A percentile compares a stretch with the other conserved stretches of the same genome.
These are phyloP conservation scores for Colletotrichum truncatum DNA, from an alignment of 2,329 filamentous ascomycete genomes.

Conservation along the genomic window DNA sequence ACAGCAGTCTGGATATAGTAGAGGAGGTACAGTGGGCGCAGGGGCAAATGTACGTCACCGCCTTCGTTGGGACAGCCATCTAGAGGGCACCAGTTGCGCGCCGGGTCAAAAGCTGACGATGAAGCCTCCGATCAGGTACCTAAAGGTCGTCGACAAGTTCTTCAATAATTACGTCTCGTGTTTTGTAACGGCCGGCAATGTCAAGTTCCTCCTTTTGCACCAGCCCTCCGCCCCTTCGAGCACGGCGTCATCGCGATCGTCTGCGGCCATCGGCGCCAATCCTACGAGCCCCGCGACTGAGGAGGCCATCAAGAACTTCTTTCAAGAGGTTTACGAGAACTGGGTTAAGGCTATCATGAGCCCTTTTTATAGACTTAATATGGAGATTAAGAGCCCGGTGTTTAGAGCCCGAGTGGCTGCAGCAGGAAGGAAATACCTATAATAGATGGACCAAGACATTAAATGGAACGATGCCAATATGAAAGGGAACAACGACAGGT, in stretches of 20 bases:
- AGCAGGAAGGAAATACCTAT: conserved; percentile 93
- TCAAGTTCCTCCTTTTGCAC: conserved; percentile 94
- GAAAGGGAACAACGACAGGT: not conserved
- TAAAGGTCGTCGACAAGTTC: conserved; percentile 97
- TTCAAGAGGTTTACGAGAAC: conserved; percentile 93
- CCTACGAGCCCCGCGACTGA: conserved; percentile 91
- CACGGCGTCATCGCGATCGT: conserved; percentile 58
- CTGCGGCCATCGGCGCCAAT: conserved; percentile 81
- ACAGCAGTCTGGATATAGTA: conserved; percentile 92
- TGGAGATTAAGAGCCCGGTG: conserved; percentile 85
- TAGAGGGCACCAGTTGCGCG: no score
- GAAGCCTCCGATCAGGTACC: conserved; percentile 69
- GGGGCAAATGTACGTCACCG: conserved; percentile 76
- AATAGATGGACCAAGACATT: conserved; percentile 15
- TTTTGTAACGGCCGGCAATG: conserved; percentile 91
- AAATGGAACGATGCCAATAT: not conserved
- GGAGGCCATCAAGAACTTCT: conserved; percentile 95
- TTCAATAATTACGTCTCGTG: conserved; percentile 95
- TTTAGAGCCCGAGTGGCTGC: conserved; percentile 85
- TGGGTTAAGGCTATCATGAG: conserved; percentile 98
- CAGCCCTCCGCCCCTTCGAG: conserved; percentile 67
- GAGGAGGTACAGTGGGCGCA: conserved; percentile 96
- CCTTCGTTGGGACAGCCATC: not conserved
- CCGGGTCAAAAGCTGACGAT: not conserved
- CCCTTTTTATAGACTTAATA: conserved; percentile 90